A percentile compares a stretch with the other conserved stretches of the same genome.
Evolutionary conservation across 2,329 filamentous ascomycete genomes (phyloP).

Genomic region (Aspergillus udagawae): DNA sequence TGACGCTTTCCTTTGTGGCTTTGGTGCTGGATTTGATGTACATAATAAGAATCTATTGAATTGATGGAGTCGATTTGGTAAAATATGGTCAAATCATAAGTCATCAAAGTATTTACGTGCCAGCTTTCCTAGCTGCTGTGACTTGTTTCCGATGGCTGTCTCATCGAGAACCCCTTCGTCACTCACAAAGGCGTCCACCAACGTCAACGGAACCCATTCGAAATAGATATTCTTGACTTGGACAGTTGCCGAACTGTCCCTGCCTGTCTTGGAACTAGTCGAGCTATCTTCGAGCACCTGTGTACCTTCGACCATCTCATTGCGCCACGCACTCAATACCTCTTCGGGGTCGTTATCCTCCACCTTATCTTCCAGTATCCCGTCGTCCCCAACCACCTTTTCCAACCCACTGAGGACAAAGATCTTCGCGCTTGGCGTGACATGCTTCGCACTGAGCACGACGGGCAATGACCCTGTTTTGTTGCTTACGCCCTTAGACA

Average conservation of each 20-base stretch:
- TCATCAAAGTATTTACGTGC: slow-evolving; percentile 18
- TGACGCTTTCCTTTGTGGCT: background rate
- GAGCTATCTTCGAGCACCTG: slow-evolving; percentile 16
- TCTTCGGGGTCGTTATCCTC: slow-evolving; percentile 55
- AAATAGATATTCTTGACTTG: slow-evolving; percentile 51
- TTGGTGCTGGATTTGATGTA: slow-evolving; percentile 2
- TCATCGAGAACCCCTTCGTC: slow-evolving; percentile 46
- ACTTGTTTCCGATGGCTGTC: slow-evolving; percentile 20
- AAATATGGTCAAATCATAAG: slow-evolving; percentile 5
- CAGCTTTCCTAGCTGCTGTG: slow-evolving; percentile 17
- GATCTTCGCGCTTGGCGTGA: slow-evolving; percentile 46
- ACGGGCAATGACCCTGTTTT: slow-evolving; percentile 62
- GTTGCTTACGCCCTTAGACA: slow-evolving; percentile 59
- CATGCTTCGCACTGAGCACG: slow-evolving; percentile 51
- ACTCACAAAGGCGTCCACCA: slow-evolving; percentile 54
- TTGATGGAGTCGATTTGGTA: background rate
- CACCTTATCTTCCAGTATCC: slow-evolving; percentile 45
- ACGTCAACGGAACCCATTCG: slow-evolving; percentile 53
- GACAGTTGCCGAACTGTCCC: slow-evolving; percentile 19
- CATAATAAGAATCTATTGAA: background rate
- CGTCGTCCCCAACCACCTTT: slow-evolving; percentile 53
- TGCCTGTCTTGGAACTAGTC: slow-evolving; percentile 5
- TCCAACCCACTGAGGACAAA: slow-evolving; percentile 58
- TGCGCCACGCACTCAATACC: slow-evolving; percentile 47
- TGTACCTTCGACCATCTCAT: slow-evolving; percentile 19